phyloP scores from a whole-genome alignment of 2,329 filamentous ascomycete species.

The Coniella vitis region DNA sequence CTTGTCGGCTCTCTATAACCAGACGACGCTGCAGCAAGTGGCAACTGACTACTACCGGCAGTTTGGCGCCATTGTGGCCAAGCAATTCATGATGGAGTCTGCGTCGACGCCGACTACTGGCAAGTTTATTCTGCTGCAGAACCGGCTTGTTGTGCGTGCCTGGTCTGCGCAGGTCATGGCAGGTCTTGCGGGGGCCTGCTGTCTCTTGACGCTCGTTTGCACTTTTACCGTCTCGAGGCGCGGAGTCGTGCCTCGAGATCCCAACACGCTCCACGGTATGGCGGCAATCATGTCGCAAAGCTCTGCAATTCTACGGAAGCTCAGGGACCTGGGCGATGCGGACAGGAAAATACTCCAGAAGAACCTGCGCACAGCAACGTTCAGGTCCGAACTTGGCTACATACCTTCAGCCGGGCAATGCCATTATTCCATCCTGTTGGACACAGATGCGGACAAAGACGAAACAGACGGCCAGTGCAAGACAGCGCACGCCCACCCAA shows the following conservation, averaged over 20 bases:
- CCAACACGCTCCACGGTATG: neutral
- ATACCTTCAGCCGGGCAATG: no score
- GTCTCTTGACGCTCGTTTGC: neutral
- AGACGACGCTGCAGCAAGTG: neutral
- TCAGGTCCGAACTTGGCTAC: neutral
- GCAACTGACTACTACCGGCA: neutral
- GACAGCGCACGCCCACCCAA: constrained; percentile 24
- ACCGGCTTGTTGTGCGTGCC: neutral
- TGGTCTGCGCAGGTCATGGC: neutral
- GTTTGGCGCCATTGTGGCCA: neutral
- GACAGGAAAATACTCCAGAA: neutral
- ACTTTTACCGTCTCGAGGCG: neutral
- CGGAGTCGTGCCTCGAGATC: neutral
- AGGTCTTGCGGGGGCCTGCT: neutral
- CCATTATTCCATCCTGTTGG: neutral
- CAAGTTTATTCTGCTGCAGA: neutral
- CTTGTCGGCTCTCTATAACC: neutral
- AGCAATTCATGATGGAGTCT: neutral
- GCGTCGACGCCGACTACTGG: neutral
- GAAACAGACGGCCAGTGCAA: constrained; percentile 2
- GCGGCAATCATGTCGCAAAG: neutral
- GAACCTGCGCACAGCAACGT: neutral
- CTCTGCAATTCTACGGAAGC: neutral
- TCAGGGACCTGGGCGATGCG: neutral
- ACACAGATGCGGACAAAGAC: neutral